phyloP scores from a whole-genome alignment of 352 stramenopile genomes.

The Globisporangium iwayamae region DNA sequence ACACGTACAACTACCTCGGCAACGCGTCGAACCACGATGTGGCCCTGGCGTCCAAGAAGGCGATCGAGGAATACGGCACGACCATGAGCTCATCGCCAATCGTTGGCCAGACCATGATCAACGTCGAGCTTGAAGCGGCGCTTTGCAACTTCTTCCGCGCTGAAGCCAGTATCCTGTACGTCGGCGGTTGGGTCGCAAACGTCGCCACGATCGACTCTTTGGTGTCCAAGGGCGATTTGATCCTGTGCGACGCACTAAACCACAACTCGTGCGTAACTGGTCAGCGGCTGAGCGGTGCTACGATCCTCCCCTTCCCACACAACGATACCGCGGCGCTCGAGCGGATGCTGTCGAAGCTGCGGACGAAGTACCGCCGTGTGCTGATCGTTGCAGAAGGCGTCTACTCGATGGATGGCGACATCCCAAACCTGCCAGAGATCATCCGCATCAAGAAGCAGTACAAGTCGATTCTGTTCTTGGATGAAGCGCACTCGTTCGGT shows the following conservation, averaged over 20 bases:
- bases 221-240: slow-evolving; percentile 69
- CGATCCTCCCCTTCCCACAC: slow-evolving; percentile 74
- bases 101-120: slow-evolving; percentile 69
- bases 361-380: slow-evolving; percentile 71
- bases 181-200: slow-evolving; percentile 76
- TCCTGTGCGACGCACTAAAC: slow-evolving; percentile 76
- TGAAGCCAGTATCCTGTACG: slow-evolving; percentile 57
- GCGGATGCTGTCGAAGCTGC: slow-evolving; percentile 65
- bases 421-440: slow-evolving; percentile 51
- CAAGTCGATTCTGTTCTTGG: slow-evolving; percentile 57
- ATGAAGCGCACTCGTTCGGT: slow-evolving; percentile 67
- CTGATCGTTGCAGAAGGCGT: slow-evolving; percentile 66
- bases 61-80: slow-evolving; percentile 67
- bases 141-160: slow-evolving; percentile 62
- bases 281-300: slow-evolving; percentile 70
- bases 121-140: slow-evolving; percentile 61
- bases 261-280: slow-evolving; percentile 79
- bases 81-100: slow-evolving; percentile 83
- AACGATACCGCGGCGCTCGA: slow-evolving; percentile 72
- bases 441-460: slow-evolving; percentile 66
- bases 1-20: slow-evolving; percentile 85
- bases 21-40: slow-evolving; percentile 61
- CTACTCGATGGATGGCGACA: slow-evolving; percentile 71
- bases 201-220: slow-evolving; percentile 74
- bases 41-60: slow-evolving; percentile 46